Evolutionary conservation across 108 stramenopile genomes (phyloP).

Genomic region (Nitzschia putrida): DNA sequence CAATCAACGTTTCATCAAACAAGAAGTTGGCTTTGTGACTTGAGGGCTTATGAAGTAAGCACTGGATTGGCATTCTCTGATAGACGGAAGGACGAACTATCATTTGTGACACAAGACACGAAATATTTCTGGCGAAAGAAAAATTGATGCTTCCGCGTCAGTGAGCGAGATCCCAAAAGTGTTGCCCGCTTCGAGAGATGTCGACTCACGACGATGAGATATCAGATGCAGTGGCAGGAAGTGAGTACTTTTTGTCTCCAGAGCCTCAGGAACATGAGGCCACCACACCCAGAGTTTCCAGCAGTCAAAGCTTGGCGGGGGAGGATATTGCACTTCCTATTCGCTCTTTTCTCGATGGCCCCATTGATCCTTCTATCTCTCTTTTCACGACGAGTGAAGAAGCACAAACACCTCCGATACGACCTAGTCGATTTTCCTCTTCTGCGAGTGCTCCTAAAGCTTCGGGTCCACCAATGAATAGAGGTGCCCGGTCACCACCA

Average conservation of each 20-base stretch:
- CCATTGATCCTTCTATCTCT: slow-evolving; percentile 11
- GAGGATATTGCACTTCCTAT: slow-evolving; percentile 20
- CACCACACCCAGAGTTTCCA: slow-evolving; percentile 10
- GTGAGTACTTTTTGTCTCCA: slow-evolving; percentile 15
- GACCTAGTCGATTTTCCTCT: slow-evolving; percentile 3
- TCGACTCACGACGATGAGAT: not conserved
- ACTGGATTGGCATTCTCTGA: no score
- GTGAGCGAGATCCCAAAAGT: no score
- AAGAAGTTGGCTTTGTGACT: no score
- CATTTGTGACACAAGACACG: no score
- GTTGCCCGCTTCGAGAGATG: no score
- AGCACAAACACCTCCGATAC: slow-evolving; percentile 11
- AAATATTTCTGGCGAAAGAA: no score
- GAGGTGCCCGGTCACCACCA: not conserved
- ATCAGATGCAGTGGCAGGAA: not conserved
- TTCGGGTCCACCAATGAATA: not conserved
- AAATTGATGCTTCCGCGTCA: no score
- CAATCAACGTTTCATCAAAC: no score
- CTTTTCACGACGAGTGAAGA: slow-evolving; percentile 23
- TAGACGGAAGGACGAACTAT: no score
- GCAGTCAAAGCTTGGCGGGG: slow-evolving; percentile 21
- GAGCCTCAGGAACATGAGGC: not conserved
- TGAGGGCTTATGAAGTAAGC: no score
- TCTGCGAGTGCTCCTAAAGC: not conserved
- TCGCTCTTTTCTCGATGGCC: slow-evolving; percentile 3